Base-by-base conservation (phyloP, 495 filamentous ascomycete species). In the Lindgomyces ingoldianus region DNA sequence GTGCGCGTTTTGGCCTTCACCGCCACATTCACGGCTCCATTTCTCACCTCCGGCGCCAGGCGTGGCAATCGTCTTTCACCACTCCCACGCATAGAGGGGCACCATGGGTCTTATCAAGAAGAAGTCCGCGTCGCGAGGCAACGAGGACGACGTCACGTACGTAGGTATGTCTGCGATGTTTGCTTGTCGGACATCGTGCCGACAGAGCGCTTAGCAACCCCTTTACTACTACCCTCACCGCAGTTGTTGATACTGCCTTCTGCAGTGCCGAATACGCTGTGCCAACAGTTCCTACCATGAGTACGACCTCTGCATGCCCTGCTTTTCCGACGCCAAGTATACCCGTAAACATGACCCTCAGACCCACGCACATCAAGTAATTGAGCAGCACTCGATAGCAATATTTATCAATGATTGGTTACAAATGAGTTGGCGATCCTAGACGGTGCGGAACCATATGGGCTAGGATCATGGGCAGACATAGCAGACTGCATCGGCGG, bases 401-500 rank as follows among this genome's bases (percentile, higher is more conserved):
- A 98, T 99, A 41, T 99, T 96, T 67, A 86, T 91, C 62, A 83
- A 83, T 58, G 93, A 96, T 61, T 99, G 94, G 94, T 95, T 4
- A 95, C 98, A 73, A 95, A 99, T 72, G 94, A 99, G 75, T 77
- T 97, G 16, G 76, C 96, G 9, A 79, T 99, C 41, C 78, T 99
- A 22, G 95, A 99, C 75, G 94, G 94, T 16, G 91, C 91, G 16
- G 95, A 99, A 74, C 95, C 90, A 60, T 99, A 99, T 73, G 94
- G 94, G 0, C 79, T 99, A 48, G 94, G 94, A 4, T 96, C 92
- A 4, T 99, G 94, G 94, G 91, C 91, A 21, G 94, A 99, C 72
- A 93, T 99, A 55, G 93, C 94, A 33, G 93, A 99, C 71, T 95
- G 98, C 74, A 97, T 99, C 60, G 94, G 94, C 16, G 94, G 94